Percentiles rank a stretch among this genome's conserved stretches.
Evolutionary conservation across 768 basidiomycete genomes (phyloP).

Genomic region (Xerocomellus chrysenteron): DNA sequence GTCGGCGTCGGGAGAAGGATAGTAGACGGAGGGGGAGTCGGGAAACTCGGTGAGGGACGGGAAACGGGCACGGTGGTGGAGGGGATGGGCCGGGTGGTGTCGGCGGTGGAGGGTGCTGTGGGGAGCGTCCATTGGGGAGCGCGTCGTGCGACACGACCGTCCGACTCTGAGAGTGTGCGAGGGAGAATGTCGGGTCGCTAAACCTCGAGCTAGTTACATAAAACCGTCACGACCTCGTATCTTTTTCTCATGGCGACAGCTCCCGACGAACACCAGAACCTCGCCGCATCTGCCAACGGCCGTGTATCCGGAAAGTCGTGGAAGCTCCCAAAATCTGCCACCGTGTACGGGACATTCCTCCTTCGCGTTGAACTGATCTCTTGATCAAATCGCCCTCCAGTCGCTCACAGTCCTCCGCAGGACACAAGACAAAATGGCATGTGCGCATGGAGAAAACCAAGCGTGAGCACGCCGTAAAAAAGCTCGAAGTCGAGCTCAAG

Average conservation of each 20-base stretch:
- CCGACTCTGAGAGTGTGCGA: too few relatives aligned
- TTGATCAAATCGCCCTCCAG: conserved; percentile 35
- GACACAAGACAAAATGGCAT: conserved; percentile 69
- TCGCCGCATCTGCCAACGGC: conserved; percentile 62
- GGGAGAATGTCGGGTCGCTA: too few relatives aligned
- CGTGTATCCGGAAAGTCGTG: conserved; percentile 70
- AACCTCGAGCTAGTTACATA: conserved; percentile 21
- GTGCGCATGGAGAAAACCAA: conserved; percentile 68
- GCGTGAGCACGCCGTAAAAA: conserved; percentile 67
- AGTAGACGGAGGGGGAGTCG: conserved; percentile 71
- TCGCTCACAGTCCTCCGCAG: conserved; percentile 64
- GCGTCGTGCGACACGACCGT: not conserved
- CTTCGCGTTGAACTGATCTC: not conserved
- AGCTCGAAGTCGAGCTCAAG: conserved; percentile 68
- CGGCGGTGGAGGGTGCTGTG: conserved; percentile 46
- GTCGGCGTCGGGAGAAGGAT: conserved; percentile 52
- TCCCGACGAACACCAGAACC: conserved; percentile 23
- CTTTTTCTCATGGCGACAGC: conserved; percentile 21
- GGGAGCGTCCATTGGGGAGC: conserved; percentile 38
- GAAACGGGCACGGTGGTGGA: conserved; percentile 41
- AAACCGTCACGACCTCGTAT: conserved; percentile 4
- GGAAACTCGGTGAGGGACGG: conserved; percentile 57
- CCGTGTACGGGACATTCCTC: conserved; percentile 40
- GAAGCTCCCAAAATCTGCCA: conserved; percentile 52
- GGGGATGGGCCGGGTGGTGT: conserved; percentile 32